Evolutionary conservation across 345 rosid species (phyloP).

Genomic region (Rhizophora apiculata): DNA sequence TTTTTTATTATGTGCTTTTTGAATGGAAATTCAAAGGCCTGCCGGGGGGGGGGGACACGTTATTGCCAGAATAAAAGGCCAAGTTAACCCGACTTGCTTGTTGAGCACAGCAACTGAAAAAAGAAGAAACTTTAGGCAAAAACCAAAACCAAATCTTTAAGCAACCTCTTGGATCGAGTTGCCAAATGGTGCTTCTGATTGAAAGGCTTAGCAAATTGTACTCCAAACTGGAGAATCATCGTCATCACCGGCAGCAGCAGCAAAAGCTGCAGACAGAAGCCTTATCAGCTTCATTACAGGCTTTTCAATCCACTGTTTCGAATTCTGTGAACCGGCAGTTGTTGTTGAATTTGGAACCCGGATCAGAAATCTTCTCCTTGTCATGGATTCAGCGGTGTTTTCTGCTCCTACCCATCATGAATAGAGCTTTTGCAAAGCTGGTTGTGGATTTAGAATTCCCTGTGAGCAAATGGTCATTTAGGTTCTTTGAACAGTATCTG

Average conservation of each 20-base stretch:
- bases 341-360: conserved; percentile 23
- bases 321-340: conserved; percentile 25
- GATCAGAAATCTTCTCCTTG: conserved; percentile 29
- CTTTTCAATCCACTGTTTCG: conserved; percentile 36
- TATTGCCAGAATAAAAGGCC: too few species aligned
- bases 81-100: too few species aligned
- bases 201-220: conserved; percentile 35
- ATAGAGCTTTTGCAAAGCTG: conserved; percentile 51
- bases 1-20: too few species aligned
- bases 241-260: conserved; percentile 21
- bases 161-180: too few species aligned
- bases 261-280: conserved; percentile 13
- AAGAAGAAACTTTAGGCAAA: too few species aligned
- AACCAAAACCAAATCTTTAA: too few species aligned
- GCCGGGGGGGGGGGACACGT: too few species aligned
- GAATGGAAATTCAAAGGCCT: too few species aligned
- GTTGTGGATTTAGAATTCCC: conserved; percentile 46
- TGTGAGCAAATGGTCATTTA: conserved; percentile 42
- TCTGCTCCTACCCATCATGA: conserved; percentile 34
- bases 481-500: conserved; percentile 42
- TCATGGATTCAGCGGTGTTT: conserved; percentile 46
- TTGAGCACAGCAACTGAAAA: too few species aligned
- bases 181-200: too few species aligned
- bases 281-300: conserved; percentile 32
- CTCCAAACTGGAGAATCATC: conserved; percentile 45